A percentile compares a stretch with the other conserved stretches of the same genome.
Evolutionary conservation across 2,329 filamentous ascomycete genomes (phyloP).

Genomic region (Penicillium glabrum): DNA sequence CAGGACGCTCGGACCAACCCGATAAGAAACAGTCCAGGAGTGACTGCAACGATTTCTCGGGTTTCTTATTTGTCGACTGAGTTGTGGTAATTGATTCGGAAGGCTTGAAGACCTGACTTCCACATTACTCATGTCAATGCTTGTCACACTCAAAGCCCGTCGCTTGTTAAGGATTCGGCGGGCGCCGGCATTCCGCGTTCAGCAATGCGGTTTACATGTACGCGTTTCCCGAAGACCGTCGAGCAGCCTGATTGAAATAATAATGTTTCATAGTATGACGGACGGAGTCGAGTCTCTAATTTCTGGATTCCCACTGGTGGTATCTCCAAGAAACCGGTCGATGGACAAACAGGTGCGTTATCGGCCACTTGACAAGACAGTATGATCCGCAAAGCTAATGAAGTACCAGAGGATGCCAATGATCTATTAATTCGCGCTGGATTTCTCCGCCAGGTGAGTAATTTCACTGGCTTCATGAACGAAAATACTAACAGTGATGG

Average conservation of each 20-base stretch:
- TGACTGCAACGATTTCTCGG: slow-evolving; percentile 12
- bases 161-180: slow-evolving; percentile 20
- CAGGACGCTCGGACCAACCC: slow-evolving; percentile 24
- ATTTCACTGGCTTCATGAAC: background rate
- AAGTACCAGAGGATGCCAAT: slow-evolving; percentile 57
- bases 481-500: background rate
- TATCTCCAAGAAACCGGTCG: slow-evolving; percentile 55
- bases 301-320: slow-evolving; percentile 79
- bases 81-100: background rate
- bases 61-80: slow-evolving; percentile 4
- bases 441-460: slow-evolving; percentile 67
- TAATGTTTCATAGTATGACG: slow-evolving; percentile 49
- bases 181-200: slow-evolving; percentile 15
- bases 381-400: slow-evolving; percentile 29
- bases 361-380: slow-evolving; percentile 22
- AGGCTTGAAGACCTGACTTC: background rate
- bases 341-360: slow-evolving; percentile 45
- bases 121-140: background rate
- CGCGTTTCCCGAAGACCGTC: slow-evolving; percentile 8
- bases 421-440: slow-evolving; percentile 68
- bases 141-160: slow-evolving; percentile 13
- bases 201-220: slow-evolving; percentile 42
- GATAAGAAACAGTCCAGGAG: slow-evolving; percentile 22
- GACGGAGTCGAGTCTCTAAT: slow-evolving; percentile 64
- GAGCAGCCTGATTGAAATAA: slow-evolving; percentile 2